A percentile compares a stretch with the other conserved stretches of the same genome.
Evolutionary conservation across 2,329 filamentous ascomycete species (phyloP).

Genomic region (Aspergillus ruber): DNA sequence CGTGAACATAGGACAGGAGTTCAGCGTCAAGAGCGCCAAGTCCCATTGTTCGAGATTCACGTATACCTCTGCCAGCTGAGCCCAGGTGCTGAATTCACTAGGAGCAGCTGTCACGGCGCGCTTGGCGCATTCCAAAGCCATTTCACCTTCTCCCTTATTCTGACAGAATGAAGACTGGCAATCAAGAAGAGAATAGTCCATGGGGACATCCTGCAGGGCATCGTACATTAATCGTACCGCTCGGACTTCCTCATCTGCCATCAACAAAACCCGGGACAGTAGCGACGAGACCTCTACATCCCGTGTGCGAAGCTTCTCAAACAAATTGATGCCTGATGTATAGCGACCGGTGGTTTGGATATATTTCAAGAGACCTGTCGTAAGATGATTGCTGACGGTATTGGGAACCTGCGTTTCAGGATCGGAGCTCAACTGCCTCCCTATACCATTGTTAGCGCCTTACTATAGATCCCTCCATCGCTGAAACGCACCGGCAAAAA

Average conservation of each 20-base stretch:
- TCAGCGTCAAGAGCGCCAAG: constrained; percentile 85
- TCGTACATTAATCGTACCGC: constrained; percentile 83
- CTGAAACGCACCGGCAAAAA: constrained; percentile 68
- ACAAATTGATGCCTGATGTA: constrained; percentile 91
- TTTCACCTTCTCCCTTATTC: constrained; percentile 75
- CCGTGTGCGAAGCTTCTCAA: constrained; percentile 85
- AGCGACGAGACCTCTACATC: constrained; percentile 93
- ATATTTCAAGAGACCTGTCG: constrained; percentile 87
- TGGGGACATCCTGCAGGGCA: constrained; percentile 81
- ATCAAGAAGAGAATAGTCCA: constrained; percentile 96
- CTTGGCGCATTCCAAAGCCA: constrained; percentile 90
- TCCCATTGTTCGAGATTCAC: constrained; percentile 95
- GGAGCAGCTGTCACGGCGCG: constrained; percentile 90
- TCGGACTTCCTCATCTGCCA: constrained; percentile 95
- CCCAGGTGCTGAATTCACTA: constrained; percentile 97
- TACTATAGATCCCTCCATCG: neutral
- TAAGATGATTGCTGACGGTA: constrained; percentile 90
- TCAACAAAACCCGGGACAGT: constrained; percentile 81
- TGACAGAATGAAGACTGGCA: constrained; percentile 89
- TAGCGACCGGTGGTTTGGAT: constrained; percentile 93
- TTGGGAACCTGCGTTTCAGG: constrained; percentile 97
- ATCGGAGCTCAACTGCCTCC: constrained; percentile 93
- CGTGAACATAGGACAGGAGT: constrained; percentile 99
- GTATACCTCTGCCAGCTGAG: constrained; percentile 85
- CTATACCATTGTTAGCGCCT: constrained; percentile 40